phyloP scores from a whole-genome alignment of 805 yeast genomes.

The Candida cerambycidarum region DNA sequence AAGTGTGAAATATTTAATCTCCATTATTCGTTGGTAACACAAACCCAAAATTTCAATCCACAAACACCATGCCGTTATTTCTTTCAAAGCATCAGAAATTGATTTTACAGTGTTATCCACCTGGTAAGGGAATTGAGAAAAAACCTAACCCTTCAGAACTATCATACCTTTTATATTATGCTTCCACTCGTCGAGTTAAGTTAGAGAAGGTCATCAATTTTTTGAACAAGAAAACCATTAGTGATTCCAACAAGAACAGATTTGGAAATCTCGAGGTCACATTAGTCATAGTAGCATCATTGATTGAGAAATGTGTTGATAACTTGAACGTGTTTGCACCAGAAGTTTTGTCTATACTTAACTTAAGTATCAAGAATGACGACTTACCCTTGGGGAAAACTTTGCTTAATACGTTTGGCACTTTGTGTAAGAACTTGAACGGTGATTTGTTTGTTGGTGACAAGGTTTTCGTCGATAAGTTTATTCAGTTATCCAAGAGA shows the following conservation, averaged over 20 bases:
- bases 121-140: constrained; percentile 83
- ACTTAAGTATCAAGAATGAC: constrained; percentile 47
- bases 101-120: constrained; percentile 89
- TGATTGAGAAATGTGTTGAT: constrained; percentile 75
- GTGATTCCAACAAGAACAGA: constrained; percentile 61
- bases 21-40: background rate
- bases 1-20: constrained; percentile 1
- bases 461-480: constrained; percentile 50
- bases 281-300: constrained; percentile 61
- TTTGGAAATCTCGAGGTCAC: constrained; percentile 86
- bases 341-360: constrained; percentile 62
- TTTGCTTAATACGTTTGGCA: constrained; percentile 47
- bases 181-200: constrained; percentile 84
- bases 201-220: constrained; percentile 81
- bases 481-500: constrained; percentile 31
- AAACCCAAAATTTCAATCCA: background rate
- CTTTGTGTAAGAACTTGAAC: constrained; percentile 50
- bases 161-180: constrained; percentile 83
- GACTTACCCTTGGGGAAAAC: constrained; percentile 65
- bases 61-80: constrained; percentile 9
- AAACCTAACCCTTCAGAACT: constrained; percentile 91
- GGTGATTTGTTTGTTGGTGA: constrained; percentile 68
- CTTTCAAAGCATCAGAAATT: constrained; percentile 84
- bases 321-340: constrained; percentile 81
- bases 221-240: constrained; percentile 56